Conservation (phyloP, 2,329 filamentous ascomycete species). For the Penicillium sp. region DNA sequence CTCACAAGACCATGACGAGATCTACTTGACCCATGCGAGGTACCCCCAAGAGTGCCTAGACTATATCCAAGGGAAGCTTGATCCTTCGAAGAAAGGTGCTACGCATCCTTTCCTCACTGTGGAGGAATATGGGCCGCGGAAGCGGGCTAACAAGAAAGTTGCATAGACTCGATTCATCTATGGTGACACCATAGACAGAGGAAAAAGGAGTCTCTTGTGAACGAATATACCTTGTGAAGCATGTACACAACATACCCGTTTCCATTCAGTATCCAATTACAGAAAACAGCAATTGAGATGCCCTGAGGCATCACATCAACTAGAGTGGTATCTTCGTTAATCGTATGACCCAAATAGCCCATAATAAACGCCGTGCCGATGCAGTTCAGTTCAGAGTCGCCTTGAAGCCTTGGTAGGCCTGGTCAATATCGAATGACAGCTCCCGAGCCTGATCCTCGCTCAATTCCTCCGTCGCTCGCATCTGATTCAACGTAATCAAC, state of each 20-base stretch:
- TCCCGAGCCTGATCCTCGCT: constrained; percentile 82
- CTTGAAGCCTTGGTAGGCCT: constrained; percentile 92
- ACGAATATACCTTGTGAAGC: not conserved
- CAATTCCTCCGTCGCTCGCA: constrained; percentile 90
- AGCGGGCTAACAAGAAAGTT: not conserved
- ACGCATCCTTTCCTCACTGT: too few species aligned
- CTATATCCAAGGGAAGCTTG: too few species aligned
- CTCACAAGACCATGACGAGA: too few species aligned
- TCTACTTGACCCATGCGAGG: too few species aligned
- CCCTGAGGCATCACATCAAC: not conserved
- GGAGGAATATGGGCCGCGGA: too few species aligned
- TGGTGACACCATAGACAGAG: too few species aligned
- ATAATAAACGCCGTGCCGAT: constrained; percentile 14
- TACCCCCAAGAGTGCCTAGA: too few species aligned
- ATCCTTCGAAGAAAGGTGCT: too few species aligned
- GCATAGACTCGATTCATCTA: not conserved
- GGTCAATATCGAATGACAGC: constrained; percentile 86
- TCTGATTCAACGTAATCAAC: constrained; percentile 95
- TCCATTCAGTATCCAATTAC: not conserved
- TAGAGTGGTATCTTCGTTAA: constrained; percentile 11
- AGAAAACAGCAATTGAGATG: not conserved
- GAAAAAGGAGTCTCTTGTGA: not conserved
- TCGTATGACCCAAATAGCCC: constrained; percentile 5
- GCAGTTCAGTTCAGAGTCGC: constrained; percentile 57
- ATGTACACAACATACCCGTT: not conserved